Conservation (phyloP, 768 basidiomycete genomes). For the Naganishia antarctica region DNA sequence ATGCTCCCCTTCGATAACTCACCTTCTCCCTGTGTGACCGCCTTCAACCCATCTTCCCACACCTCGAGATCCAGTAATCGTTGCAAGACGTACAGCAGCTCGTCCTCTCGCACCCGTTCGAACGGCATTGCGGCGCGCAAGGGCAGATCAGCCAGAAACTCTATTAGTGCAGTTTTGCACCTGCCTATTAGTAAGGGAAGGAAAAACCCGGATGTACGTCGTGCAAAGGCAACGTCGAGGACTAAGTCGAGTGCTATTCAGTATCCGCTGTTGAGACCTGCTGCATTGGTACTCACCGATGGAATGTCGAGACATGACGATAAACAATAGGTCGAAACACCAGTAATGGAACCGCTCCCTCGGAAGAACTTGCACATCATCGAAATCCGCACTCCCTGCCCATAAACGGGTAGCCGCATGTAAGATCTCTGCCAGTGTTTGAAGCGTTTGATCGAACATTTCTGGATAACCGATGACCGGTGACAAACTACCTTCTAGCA, state of each 20-base stretch:
- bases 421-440: slow-evolving; percentile 19
- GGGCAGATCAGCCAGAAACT: slow-evolving; percentile 77
- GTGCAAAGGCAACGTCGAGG: slow-evolving; percentile 25
- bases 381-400: not conserved
- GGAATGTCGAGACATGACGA: slow-evolving; percentile 66
- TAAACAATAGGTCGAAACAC: slow-evolving; percentile 82
- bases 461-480: slow-evolving; percentile 66
- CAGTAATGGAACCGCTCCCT: slow-evolving; percentile 86
- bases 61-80: slow-evolving; percentile 69
- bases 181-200: slow-evolving; percentile 70
- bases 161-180: slow-evolving; percentile 63
- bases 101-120: slow-evolving; percentile 83
- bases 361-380: slow-evolving; percentile 53
- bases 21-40: slow-evolving; percentile 5
- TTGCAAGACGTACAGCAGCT: slow-evolving; percentile 74
- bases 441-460: slow-evolving; percentile 67
- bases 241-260: not conserved
- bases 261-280: slow-evolving; percentile 48
- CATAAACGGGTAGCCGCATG: slow-evolving; percentile 9
- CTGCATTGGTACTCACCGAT: slow-evolving; percentile 54
- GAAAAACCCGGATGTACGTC: slow-evolving; percentile 67
- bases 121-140: slow-evolving; percentile 84
- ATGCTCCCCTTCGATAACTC: not conserved
- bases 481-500: slow-evolving; percentile 73
- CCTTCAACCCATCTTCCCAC: slow-evolving; percentile 16